phyloP scores from a whole-genome alignment of 2,329 filamentous ascomycete genomes.

The Ophiostoma perfectum region DNA sequence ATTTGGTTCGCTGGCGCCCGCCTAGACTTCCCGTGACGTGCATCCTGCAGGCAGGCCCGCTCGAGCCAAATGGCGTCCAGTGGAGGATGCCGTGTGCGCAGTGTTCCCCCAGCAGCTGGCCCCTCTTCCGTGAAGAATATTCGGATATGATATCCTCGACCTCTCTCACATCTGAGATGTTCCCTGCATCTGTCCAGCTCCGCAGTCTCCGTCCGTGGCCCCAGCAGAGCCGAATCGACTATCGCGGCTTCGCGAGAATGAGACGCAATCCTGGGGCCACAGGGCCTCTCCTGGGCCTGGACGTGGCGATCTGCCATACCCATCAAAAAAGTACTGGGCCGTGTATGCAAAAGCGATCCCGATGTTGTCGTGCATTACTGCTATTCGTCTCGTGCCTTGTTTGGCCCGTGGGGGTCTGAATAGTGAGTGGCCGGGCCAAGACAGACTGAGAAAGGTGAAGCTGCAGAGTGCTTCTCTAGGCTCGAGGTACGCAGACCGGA shows the following conservation, averaged over 20 bases:
- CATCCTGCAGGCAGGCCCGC: constrained; percentile 8
- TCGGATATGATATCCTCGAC: too few relatives aligned
- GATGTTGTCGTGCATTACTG: not conserved
- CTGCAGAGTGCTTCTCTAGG: too few relatives aligned
- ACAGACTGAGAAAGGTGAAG: not conserved
- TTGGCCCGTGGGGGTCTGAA: not conserved
- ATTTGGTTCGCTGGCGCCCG: constrained; percentile 8
- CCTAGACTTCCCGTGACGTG: constrained; percentile 12
- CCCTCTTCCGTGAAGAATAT: too few relatives aligned
- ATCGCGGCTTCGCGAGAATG: not conserved
- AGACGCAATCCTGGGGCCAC: not conserved
- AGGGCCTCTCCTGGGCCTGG: not conserved
- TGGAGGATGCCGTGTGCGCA: not conserved
- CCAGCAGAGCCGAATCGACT: not conserved
- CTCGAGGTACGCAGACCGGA: not conserved
- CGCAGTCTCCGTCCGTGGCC: not conserved
- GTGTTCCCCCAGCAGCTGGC: too few relatives aligned
- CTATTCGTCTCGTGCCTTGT: not conserved
- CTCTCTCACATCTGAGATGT: too few relatives aligned
- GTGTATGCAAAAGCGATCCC: not conserved
- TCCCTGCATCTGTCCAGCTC: too few relatives aligned
- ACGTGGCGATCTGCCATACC: not conserved
- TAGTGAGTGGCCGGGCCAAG: not conserved
- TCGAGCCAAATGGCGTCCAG: not conserved
- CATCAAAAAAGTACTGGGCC: not conserved